Evolutionary conservation across 805 yeast species (phyloP).

Genomic region (Candida pseudofarinosa): DNA sequence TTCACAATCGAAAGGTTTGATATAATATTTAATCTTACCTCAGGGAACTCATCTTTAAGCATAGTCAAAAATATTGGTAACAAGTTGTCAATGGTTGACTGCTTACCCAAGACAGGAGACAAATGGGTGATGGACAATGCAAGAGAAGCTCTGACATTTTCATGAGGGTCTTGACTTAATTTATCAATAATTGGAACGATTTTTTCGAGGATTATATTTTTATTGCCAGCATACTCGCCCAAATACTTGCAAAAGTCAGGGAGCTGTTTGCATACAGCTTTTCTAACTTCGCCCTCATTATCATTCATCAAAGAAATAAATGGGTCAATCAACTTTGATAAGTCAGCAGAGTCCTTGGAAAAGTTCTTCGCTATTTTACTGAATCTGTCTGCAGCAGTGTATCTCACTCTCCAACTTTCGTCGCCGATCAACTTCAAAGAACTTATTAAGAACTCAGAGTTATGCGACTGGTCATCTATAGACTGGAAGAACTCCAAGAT

Average conservation of each 20-base stretch:
- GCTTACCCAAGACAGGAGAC: conserved; percentile 82
- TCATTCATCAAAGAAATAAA: conserved; percentile 80
- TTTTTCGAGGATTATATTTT: conserved; percentile 55
- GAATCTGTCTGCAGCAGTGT: conserved; percentile 95
- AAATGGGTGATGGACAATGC: conserved; percentile 85
- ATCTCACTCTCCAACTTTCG: conserved; percentile 97
- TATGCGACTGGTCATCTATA: conserved; percentile 54
- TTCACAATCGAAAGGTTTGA: conserved; percentile 89
- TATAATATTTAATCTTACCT: conserved; percentile 90
- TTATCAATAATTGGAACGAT: conserved; percentile 81
- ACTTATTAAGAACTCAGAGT: conserved; percentile 58
- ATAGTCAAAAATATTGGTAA: conserved; percentile 86
- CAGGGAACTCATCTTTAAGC: conserved; percentile 96
- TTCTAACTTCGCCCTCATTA: conserved; percentile 94
- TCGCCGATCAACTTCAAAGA: conserved; percentile 74
- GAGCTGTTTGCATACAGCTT: conserved; percentile 87
- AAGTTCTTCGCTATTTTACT: conserved; percentile 67
- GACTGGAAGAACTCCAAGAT: conserved; percentile 66
- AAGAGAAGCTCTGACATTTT: conserved; percentile 87
- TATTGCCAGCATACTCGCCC: conserved; percentile 26
- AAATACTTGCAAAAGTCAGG: conserved; percentile 67
- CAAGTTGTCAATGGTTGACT: conserved; percentile 73
- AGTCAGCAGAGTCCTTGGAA: conserved; percentile 50
- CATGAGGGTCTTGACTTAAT: conserved; percentile 86
- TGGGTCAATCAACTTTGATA: conserved; percentile 61